Percentiles rank a stretch among this genome's conserved stretches.
phyloP scores from a whole-genome alignment of 495 filamentous ascomycete species.

The Jackrogersella multiformis region DNA sequence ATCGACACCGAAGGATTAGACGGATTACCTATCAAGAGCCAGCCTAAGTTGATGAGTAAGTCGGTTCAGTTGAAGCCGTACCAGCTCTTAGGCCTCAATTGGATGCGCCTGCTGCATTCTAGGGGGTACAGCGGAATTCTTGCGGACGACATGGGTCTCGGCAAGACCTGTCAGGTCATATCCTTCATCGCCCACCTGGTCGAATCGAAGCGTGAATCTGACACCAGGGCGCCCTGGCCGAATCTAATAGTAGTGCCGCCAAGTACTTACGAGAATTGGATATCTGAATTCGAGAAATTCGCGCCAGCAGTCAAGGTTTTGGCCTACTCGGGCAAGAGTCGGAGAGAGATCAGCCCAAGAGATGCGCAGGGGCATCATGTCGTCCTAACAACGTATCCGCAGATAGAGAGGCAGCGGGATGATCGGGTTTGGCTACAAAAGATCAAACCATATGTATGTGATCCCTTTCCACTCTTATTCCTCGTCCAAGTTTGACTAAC shows the following conservation, averaged over 20 bases:
- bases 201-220: slow-evolving; percentile 53
- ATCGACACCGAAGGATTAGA: slow-evolving; percentile 17
- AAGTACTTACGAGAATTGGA: slow-evolving; percentile 95
- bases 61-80: slow-evolving; percentile 85
- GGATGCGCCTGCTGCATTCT: slow-evolving; percentile 82
- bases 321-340: slow-evolving; percentile 77
- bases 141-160: slow-evolving; percentile 97
- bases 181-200: slow-evolving; percentile 86
- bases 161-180: slow-evolving; percentile 97
- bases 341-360: slow-evolving; percentile 71
- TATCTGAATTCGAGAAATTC: slow-evolving; percentile 87
- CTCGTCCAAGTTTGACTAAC: slow-evolving; percentile 15
- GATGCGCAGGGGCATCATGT: slow-evolving; percentile 70
- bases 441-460: slow-evolving; percentile 56
- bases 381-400: slow-evolving; percentile 85
- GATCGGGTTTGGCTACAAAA: slow-evolving; percentile 52
- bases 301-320: slow-evolving; percentile 78
- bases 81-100: slow-evolving; percentile 93
- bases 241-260: slow-evolving; percentile 91
- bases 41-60: slow-evolving; percentile 77
- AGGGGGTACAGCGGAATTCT: slow-evolving; percentile 85
- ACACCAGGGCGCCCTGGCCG: slow-evolving; percentile 68
- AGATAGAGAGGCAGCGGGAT: slow-evolving; percentile 50
- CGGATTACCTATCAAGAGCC: slow-evolving; percentile 60
- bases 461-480: slow-evolving; percentile 1